Evolutionary conservation across 129 eudicot species (phyloP), one percentile per base, ranked within the genome.

Genomic region (Pulicaria dysenterica): DNA sequence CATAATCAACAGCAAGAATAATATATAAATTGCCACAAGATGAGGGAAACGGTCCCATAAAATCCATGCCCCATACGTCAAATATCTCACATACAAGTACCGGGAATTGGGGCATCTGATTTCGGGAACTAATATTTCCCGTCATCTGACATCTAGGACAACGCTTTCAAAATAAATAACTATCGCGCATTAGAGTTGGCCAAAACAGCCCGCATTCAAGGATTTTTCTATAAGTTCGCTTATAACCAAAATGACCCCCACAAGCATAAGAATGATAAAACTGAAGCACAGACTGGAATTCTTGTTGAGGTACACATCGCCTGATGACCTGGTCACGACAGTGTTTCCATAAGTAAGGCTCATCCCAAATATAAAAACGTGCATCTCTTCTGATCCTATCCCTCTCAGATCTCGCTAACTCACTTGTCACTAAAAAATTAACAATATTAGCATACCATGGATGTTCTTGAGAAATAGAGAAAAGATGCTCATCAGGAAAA

Each of bases 241-340:
- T 63, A 3, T 58, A 67, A 39, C 73, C 80, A 66, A 65, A 66
- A 43, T 75, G 80, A 12, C 80, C n/a, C 80, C 73, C 67, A 41
- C 73, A 42, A 40, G 70, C 73, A 42, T 36, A 42, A 0, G 56
- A 10, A 56, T 75, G 80, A 75, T 67, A 75, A 16, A 64, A 66
- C 4, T 13, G 2, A 2, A 24, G 31, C 31, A 24, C 31, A 24
- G 31, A 24, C 2, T 24, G 31, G 2, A 24, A 24, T 24, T 24
- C 31, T 24, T 24, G 31, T 24, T 73, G 17, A 19, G 50, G 17
- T 2, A 73, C 58, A 44, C 77, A 73, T 44, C 68, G 12, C 1
- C 68, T 19, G 13, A 64, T 11, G 8, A 64, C 36, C 44, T 11
- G 70, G 16, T 58, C 70, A 45, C n/a, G 61, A 61, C 70, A 73